These are phyloP conservation scores for Cyberlindnera veronae DNA, from an alignment of 805 yeast genomes.

Conservation along the genomic window DNA sequence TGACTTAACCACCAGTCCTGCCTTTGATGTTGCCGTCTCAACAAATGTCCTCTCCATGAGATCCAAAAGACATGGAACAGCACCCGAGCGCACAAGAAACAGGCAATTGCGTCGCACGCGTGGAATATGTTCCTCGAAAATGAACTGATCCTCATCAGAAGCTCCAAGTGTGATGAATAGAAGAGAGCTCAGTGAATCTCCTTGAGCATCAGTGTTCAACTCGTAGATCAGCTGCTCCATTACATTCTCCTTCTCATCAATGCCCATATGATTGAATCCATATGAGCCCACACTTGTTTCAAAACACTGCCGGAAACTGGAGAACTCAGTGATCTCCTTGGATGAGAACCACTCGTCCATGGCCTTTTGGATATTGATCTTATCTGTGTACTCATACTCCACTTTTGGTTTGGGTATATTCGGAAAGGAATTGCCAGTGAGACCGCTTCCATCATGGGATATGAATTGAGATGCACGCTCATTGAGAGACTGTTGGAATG, in stretches of 20 bases:
- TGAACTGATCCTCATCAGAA: constrained; percentile 9
- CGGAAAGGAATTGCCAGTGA: constrained; percentile 23
- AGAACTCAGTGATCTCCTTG: constrained; percentile 25
- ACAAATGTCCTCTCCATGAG: constrained; percentile 11
- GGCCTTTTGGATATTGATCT: constrained; percentile 36
- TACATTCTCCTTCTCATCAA: constrained; percentile 17
- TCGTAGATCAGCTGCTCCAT: constrained; percentile 11
- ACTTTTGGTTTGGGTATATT: constrained; percentile 39
- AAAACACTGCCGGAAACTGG: constrained; percentile 1
- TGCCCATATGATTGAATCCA: constrained; percentile 13
- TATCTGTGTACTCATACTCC: constrained; percentile 40
- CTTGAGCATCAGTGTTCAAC: background rate
- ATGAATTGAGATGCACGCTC: constrained; percentile 34
- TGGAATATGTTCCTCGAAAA: constrained; percentile 7
- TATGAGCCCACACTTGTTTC: constrained; percentile 6
- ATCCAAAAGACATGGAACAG: constrained; percentile 7
- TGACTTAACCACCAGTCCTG: constrained; percentile 11
- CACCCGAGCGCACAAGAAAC: constrained; percentile 6
- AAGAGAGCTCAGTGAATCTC: constrained; percentile 8
- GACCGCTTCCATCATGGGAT: constrained; percentile 8
- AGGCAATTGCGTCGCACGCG: constrained; percentile 10
- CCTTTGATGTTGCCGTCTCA: constrained; percentile 1
- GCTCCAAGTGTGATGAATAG: constrained; percentile 19
- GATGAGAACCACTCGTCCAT: constrained; percentile 45
- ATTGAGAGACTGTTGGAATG: constrained; percentile 30